A percentile compares a stretch with the other conserved stretches of the same genome.
Conservation (phyloP, 495 filamentous ascomycete species). For the Endocarpon pusillum region DNA sequence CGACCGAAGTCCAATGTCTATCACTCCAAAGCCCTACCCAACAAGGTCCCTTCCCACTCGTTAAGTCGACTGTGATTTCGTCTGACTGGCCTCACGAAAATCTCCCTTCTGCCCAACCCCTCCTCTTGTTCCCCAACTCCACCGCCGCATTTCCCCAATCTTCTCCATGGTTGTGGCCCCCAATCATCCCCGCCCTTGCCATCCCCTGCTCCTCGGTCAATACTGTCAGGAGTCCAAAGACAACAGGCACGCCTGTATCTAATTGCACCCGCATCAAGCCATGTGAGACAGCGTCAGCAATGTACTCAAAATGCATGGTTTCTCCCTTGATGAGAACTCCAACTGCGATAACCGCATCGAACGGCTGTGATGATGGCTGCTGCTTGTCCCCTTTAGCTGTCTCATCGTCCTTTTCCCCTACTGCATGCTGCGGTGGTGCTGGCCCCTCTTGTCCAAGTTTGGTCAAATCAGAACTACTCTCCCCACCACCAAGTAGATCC, state of each 20-base stretch:
- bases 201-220: conserved; percentile 74
- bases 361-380: too few relatives aligned
- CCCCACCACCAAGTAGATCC: too few relatives aligned
- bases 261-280: conserved; percentile 89
- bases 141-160: conserved; percentile 62
- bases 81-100: conserved; percentile 9
- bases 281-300: conserved; percentile 74
- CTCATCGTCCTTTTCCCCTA: too few relatives aligned
- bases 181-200: conserved; percentile 62
- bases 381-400: too few relatives aligned
- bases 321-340: conserved; percentile 95
- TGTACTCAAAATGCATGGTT: conserved; percentile 98
- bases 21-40: too few relatives aligned
- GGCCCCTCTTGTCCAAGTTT: too few relatives aligned
- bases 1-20: too few relatives aligned
- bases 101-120: conserved; percentile 29
- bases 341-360: conserved; percentile 88
- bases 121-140: conserved; percentile 28
- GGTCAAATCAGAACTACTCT: too few relatives aligned
- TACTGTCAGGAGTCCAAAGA: conserved; percentile 86
- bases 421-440: too few relatives aligned
- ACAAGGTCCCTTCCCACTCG: too few relatives aligned
- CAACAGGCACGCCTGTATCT: conserved; percentile 70
- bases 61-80: not conserved
- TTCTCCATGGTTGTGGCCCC: conserved; percentile 66